Evolutionary conservation across 495 filamentous ascomycete species (phyloP), one percentile per base, ranked within the genome.

Genomic region (Neurospora sp.): DNA sequence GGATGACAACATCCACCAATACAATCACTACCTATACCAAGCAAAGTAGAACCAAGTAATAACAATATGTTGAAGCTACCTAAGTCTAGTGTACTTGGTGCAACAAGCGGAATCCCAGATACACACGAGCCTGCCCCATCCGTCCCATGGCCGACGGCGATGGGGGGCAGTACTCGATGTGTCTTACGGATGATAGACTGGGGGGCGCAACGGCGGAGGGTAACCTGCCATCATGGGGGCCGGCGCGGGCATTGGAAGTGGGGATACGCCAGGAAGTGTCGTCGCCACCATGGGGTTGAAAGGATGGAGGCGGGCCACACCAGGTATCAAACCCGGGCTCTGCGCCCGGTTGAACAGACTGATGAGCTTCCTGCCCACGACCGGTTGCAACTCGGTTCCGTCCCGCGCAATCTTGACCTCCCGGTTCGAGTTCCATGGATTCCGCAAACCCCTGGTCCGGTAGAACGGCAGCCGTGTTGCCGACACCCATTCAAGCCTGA

Each of bases 351-450:
- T 90, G 79, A 98, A 98, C 76, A 97, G 87, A 70, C 91, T 88
- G 54, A 96, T 83, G 40, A 98, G 83, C 77, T 89, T 89, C 76
- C 89, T 90, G 14, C 95, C 96, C 35, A 97, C 89, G 62, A 82
- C 88, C 66, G 95, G 92, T 80, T 98, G 95, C 23, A 99, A 85
- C 82, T 98, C 96, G 0, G 96, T 99, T 6, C 94, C 96, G 80
- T 99, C 96, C 77, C 96, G 87, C 10, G 96, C 96, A 76, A 99
- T 97, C 80, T 99, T 99, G 69, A 99, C 93, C 77, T 98, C 96
- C 66, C 96, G 86, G 78, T 97, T 97, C 2, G 93, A 91, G 80
- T 99, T 98, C 96, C 95, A 98, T 3, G 92, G 90, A 78, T 99
- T 99, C n/a, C 96, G 88, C 40, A 99, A 80, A 0, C 95, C 95